Percentiles rank a stretch among this genome's conserved stretches.
Evolutionary conservation across 2,329 filamentous ascomycete genomes (phyloP).

Genomic region (Cordyceps javanica): DNA sequence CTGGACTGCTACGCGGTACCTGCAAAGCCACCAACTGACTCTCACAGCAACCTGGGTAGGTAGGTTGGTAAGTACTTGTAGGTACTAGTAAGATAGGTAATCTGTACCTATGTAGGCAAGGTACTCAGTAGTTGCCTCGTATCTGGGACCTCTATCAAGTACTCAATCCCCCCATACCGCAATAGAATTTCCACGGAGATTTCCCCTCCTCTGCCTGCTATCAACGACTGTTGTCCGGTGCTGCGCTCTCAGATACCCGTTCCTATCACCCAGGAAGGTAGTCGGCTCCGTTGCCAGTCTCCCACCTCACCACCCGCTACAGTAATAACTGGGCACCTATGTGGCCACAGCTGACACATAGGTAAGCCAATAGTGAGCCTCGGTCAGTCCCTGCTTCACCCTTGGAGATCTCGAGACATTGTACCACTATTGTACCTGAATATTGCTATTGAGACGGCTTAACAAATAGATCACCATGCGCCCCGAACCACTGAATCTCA

Average conservation of each 20-base stretch:
- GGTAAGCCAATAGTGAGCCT: conserved; percentile 4
- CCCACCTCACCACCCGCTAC: not conserved
- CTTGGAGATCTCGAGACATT: not conserved
- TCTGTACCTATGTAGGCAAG: no score
- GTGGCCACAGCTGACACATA: not conserved
- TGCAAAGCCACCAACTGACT: not conserved
- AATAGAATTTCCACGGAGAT: no score
- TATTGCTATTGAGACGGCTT: not conserved
- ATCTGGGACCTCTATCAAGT: no score
- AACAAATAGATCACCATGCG: not conserved
- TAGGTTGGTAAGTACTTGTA: no score
- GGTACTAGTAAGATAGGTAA: no score
- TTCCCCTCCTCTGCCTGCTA: not conserved
- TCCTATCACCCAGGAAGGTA: not conserved
- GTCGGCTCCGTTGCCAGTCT: not conserved
- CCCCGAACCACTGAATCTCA: not conserved
- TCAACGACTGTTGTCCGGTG: not conserved
- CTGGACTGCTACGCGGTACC: not conserved
- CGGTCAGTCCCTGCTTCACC: not conserved
- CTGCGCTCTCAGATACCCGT: not conserved
- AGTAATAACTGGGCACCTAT: not conserved
- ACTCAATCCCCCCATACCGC: no score
- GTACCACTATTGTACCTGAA: not conserved
- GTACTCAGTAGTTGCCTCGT: no score
- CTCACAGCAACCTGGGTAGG: not conserved